phyloP scores from a whole-genome alignment of 306 rosid species.

The Pterocarpus santalinus region DNA sequence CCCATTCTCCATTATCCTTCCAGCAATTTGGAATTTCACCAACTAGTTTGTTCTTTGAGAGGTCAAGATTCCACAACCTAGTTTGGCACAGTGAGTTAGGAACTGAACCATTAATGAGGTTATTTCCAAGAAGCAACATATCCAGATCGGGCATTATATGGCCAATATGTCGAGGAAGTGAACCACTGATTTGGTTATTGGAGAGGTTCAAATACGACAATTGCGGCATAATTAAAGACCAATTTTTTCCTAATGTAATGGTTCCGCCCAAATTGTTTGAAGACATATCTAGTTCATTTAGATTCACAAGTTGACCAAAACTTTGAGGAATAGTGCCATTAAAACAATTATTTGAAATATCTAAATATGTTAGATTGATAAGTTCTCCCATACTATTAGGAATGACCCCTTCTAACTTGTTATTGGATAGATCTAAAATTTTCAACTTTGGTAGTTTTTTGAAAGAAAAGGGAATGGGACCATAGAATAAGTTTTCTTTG shows the following conservation, averaged over 20 bases:
- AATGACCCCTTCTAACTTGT: too few relatives aligned
- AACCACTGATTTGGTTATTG: constrained; percentile 14
- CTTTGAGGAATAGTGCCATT: background rate
- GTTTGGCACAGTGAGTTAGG: constrained; percentile 24
- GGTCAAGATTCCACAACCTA: background rate
- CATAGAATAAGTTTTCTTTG: background rate
- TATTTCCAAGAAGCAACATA: background rate
- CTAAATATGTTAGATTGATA: too few relatives aligned
- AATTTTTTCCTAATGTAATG: background rate
- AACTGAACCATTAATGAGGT: constrained; percentile 21
- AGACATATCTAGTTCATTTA: background rate
- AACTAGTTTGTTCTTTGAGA: constrained; percentile 31
- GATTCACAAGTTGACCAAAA: background rate
- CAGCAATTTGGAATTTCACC: constrained; percentile 31
- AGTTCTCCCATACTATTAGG: too few relatives aligned
- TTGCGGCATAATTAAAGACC: background rate
- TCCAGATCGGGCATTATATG: background rate
- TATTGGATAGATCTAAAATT: background rate
- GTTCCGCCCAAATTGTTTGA: background rate
- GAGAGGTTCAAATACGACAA: background rate
- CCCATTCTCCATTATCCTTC: background rate
- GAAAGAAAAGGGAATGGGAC: background rate
- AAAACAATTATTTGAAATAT: background rate
- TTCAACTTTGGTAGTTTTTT: background rate
- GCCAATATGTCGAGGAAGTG: constrained; percentile 10